Percentiles rank a stretch among this genome's conserved stretches.
Conservation (phyloP, 371 early-diverging fungal genomes). For the Gilbertella persicaria region DNA sequence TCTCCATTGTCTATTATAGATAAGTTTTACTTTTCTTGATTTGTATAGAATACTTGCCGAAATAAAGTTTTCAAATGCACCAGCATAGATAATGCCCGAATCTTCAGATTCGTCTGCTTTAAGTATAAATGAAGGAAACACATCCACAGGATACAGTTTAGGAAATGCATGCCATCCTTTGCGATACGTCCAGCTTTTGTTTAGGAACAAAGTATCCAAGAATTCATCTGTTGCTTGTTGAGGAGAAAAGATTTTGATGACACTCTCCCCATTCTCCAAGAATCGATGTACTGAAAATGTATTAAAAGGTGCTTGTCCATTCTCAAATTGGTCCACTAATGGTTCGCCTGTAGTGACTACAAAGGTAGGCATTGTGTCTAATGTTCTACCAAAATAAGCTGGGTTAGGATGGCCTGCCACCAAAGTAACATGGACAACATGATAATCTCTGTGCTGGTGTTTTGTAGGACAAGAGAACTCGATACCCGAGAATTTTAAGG, state of each 20-base stretch:
- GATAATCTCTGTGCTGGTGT: slow-evolving; percentile 38
- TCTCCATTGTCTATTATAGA: slow-evolving; percentile 64
- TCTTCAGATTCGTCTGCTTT: slow-evolving; percentile 28
- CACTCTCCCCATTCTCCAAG: slow-evolving; percentile 51
- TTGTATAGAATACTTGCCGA: slow-evolving; percentile 43
- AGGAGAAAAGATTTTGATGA: slow-evolving; percentile 63
- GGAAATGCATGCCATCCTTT: slow-evolving; percentile 76
- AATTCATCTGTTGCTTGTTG: slow-evolving; percentile 33
- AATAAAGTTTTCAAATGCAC: slow-evolving; percentile 61
- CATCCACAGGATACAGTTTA: slow-evolving; percentile 40
- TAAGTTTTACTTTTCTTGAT: background rate
- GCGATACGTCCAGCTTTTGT: slow-evolving; percentile 55
- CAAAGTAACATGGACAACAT: slow-evolving; percentile 65
- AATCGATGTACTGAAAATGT: slow-evolving; percentile 48
- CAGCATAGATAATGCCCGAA: slow-evolving; percentile 55
- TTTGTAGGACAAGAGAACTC: slow-evolving; percentile 23
- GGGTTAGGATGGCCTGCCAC: slow-evolving; percentile 62
- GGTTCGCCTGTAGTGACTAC: slow-evolving; percentile 57
- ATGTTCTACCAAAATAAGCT: slow-evolving; percentile 47
- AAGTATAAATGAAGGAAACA: slow-evolving; percentile 30
- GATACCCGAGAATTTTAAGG: slow-evolving; percentile 32
- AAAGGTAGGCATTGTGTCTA: slow-evolving; percentile 46
- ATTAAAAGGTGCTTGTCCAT: slow-evolving; percentile 45
- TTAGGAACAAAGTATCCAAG: slow-evolving; percentile 49
- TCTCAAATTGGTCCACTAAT: slow-evolving; percentile 29